phyloP scores from a whole-genome alignment of 2,329 filamentous ascomycete species.

The Ramichloridium luteum region DNA sequence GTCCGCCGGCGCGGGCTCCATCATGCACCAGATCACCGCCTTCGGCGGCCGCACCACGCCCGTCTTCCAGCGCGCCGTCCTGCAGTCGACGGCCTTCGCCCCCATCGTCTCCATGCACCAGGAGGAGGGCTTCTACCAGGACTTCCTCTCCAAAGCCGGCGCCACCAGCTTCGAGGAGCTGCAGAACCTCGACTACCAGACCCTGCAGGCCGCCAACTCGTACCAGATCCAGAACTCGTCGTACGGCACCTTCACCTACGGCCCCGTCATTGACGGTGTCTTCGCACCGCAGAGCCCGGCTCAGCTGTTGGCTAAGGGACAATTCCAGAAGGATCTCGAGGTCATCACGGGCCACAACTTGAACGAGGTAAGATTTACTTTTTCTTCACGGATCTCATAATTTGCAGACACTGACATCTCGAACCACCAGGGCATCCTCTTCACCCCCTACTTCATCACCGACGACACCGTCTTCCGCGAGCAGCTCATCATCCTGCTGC shows the following conservation, averaged over 20 bases:
- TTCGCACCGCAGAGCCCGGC: conserved; percentile 38
- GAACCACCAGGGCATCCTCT: conserved; percentile 16
- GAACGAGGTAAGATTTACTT: conserved; percentile 23
- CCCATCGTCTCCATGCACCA: conserved; percentile 24
- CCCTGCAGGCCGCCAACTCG: conserved; percentile 33
- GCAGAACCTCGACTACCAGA: conserved; percentile 28
- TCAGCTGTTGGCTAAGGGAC: conserved; percentile 31
- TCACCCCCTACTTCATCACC: conserved; percentile 29
- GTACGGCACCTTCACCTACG: conserved; percentile 34
- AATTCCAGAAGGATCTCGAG: conserved; percentile 33
- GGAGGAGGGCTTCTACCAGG: conserved; percentile 29
- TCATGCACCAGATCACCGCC: conserved; percentile 44
- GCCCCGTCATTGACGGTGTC: conserved; percentile 37
- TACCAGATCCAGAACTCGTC: conserved; percentile 29
- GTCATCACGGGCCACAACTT: conserved; percentile 36
- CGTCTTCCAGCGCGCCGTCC: conserved; percentile 33
- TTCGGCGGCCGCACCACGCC: conserved; percentile 32
- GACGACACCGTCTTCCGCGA: conserved; percentile 21
- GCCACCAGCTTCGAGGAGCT: conserved; percentile 35
- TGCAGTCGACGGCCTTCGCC: conserved; percentile 35
- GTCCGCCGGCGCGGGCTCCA: conserved; percentile 41
- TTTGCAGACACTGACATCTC: too few species aligned
- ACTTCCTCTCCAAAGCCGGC: conserved; percentile 31
- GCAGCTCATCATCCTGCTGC: conserved; percentile 20
- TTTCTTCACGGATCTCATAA: too few species aligned